phyloP scores from a whole-genome alignment of 2,329 filamentous ascomycete genomes.

The Dothistroma septosporum region DNA sequence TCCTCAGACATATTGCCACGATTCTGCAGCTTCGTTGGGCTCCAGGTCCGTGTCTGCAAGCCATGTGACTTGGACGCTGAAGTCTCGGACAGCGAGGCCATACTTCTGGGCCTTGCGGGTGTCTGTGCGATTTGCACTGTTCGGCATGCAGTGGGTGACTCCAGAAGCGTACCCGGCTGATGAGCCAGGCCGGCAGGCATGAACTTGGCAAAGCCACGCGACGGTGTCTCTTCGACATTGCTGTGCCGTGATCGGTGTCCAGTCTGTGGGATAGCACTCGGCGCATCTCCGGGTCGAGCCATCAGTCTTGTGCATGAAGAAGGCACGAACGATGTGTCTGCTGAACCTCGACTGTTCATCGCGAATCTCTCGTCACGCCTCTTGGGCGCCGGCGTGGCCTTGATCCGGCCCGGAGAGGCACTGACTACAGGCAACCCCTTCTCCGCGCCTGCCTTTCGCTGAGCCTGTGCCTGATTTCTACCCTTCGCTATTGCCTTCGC shows the following conservation, averaged over 20 bases:
- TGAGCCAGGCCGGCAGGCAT: slow-evolving; percentile 22
- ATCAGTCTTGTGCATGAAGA: slow-evolving; percentile 38
- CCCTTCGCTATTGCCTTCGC: slow-evolving; percentile 29
- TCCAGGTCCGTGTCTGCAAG: slow-evolving; percentile 8
- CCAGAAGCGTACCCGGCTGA: slow-evolving; percentile 22
- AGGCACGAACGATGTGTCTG: slow-evolving; percentile 36
- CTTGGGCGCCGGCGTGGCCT: slow-evolving; percentile 27
- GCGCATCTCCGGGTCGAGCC: slow-evolving; percentile 15
- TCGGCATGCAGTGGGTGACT: slow-evolving; percentile 24
- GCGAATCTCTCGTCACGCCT: slow-evolving; percentile 21
- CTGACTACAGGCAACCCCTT: slow-evolving; percentile 36
- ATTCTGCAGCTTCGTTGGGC: slow-evolving; percentile 3
- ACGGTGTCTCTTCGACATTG: slow-evolving; percentile 42
- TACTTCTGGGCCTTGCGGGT: slow-evolving; percentile 17
- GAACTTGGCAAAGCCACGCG: slow-evolving; percentile 36
- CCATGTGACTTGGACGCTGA: slow-evolving; percentile 3
- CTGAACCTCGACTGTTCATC: slow-evolving; percentile 22
- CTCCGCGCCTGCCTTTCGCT: slow-evolving; percentile 28
- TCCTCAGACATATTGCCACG: background rate
- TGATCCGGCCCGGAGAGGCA: slow-evolving; percentile 41
- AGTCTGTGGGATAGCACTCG: slow-evolving; percentile 29
- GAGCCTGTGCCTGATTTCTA: slow-evolving; percentile 17
- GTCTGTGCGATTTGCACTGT: slow-evolving; percentile 14
- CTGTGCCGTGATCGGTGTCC: slow-evolving; percentile 22
- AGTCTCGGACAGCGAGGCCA: slow-evolving; percentile 18